A percentile compares a stretch with the other conserved stretches of the same genome.
phyloP scores from a whole-genome alignment of 2,329 filamentous ascomycete genomes.

The Pestalotiopsis fici region DNA sequence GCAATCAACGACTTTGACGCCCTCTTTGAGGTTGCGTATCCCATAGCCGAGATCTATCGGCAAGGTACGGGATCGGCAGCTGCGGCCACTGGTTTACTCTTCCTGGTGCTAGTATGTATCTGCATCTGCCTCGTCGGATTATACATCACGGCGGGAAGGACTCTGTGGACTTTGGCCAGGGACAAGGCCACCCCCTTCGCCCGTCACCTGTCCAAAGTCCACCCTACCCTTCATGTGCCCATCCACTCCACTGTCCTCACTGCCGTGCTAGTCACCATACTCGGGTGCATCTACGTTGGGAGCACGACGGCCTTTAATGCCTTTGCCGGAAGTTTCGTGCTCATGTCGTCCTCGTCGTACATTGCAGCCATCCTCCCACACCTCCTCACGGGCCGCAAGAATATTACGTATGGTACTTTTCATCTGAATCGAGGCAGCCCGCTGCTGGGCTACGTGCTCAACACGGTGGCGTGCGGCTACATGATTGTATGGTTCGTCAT shows the following conservation, averaged over 20 bases:
- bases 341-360: conserved; percentile 48
- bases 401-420: conserved; percentile 58
- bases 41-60: conserved; percentile 45
- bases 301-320: conserved; percentile 67
- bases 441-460: conserved; percentile 50
- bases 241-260: conserved; percentile 51
- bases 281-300: conserved; percentile 68
- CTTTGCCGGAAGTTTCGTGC: conserved; percentile 53
- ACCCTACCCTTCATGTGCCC: conserved; percentile 33
- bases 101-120: conserved; percentile 32
- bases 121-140: conserved; percentile 37
- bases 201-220: conserved; percentile 17
- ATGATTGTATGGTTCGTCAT: conserved; percentile 64
- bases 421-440: conserved; percentile 48
- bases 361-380: conserved; percentile 64
- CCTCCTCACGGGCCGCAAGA: conserved; percentile 43
- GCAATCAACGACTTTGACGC: conserved; percentile 47
- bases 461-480: conserved; percentile 54
- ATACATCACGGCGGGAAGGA: conserved; percentile 30
- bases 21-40: conserved; percentile 43
- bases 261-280: conserved; percentile 44
- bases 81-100: conserved; percentile 40
- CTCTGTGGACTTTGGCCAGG: conserved; percentile 40
- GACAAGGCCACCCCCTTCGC: conserved; percentile 38
- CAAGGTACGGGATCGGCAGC: conserved; percentile 40